A percentile compares a stretch with the other conserved stretches of the same genome.
Evolutionary conservation across 495 filamentous ascomycete species (phyloP).

Genomic region (Amniculicola lignicola): DNA sequence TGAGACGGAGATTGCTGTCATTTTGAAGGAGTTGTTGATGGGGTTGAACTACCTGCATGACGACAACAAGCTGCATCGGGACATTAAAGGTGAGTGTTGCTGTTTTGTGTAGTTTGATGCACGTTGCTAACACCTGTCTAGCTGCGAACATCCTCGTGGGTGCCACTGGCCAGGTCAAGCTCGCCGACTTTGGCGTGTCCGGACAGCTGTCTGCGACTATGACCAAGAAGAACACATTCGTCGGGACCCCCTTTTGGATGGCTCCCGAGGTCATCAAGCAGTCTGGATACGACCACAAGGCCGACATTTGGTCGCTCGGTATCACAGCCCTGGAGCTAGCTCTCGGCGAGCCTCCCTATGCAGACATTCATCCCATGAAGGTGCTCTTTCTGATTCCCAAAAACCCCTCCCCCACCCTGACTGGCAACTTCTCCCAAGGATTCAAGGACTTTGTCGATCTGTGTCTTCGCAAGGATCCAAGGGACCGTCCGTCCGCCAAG

Average conservation of each 20-base stretch:
- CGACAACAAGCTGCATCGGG: conserved; percentile 93
- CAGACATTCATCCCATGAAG: conserved; percentile 98
- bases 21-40: conserved; percentile 81
- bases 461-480: conserved; percentile 82
- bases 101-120: background rate
- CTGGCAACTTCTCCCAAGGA: conserved; percentile 79
- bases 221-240: conserved; percentile 99
- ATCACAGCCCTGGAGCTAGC: conserved; percentile 95
- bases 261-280: conserved; percentile 98
- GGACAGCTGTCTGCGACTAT: conserved; percentile 98
- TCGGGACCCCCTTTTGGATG: conserved; percentile 99
- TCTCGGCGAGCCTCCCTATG: conserved; percentile 89
- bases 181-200: conserved; percentile 96
- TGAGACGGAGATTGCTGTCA: conserved; percentile 93
- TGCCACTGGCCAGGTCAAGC: conserved; percentile 88
- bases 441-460: conserved; percentile 95
- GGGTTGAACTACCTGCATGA: conserved; percentile 90
- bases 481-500: conserved; percentile 79
- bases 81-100: conserved; percentile 82
- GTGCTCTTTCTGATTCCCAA: conserved; percentile 96
- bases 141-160: conserved; percentile 88
- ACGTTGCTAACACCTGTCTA: conserved; percentile 36
- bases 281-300: conserved; percentile 96
- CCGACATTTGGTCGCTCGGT: conserved; percentile 98
- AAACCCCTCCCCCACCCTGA: conserved; percentile 77